Conservation (phyloP, 306 rosid species). For the Ziziphus jujuba region DNA sequence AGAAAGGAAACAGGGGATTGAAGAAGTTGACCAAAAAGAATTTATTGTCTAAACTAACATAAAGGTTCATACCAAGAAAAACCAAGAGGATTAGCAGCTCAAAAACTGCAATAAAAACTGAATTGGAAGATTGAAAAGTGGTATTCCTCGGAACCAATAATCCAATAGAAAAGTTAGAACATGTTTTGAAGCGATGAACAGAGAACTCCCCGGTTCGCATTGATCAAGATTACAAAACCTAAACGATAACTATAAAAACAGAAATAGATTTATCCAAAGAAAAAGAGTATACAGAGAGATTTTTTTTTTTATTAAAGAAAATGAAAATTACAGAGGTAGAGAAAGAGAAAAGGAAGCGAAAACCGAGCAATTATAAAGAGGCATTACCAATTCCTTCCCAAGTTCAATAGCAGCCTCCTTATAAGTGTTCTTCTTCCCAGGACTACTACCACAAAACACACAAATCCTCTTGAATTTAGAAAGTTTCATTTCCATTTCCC, state of each 20-base stretch:
- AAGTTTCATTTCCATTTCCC: slow-evolving; percentile 38
- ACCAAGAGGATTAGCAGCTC: neutral
- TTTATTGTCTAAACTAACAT: too few species aligned
- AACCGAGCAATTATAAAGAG: neutral
- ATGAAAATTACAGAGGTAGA: neutral
- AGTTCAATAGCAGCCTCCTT: slow-evolving; percentile 95
- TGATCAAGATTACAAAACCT: neutral
- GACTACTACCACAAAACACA: slow-evolving; percentile 96
- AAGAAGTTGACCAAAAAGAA: too few species aligned
- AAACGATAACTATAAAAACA: neutral
- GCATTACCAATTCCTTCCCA: slow-evolving; percentile 78
- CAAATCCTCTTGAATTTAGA: slow-evolving; percentile 92
- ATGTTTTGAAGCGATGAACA: neutral
- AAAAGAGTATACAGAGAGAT: neutral
- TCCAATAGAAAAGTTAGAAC: neutral
- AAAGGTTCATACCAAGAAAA: neutral
- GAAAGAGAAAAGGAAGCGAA: neutral
- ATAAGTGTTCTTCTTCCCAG: slow-evolving; percentile 77
- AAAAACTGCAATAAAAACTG: neutral
- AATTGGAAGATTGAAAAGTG: too few species aligned
- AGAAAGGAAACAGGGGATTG: neutral
- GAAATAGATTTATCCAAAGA: neutral
- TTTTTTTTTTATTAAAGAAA: too few species aligned
- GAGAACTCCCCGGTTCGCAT: neutral
- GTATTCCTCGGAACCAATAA: too few species aligned